phyloP scores from a whole-genome alignment of 306 rosid genomes.

The Vachellia collinsii region DNA sequence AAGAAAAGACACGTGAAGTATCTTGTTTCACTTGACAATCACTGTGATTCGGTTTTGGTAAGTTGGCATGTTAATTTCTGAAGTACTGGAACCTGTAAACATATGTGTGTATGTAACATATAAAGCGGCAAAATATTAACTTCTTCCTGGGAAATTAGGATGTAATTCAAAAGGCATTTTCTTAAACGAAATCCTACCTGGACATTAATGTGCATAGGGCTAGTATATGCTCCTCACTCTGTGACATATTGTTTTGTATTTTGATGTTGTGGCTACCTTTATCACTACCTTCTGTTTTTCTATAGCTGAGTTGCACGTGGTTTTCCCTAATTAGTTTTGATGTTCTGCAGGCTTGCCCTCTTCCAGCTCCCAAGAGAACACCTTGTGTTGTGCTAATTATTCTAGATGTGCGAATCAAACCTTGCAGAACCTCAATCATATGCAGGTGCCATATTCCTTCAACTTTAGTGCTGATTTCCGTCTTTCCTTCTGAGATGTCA shows the following conservation, averaged over 20 bases:
- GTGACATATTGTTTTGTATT: not conserved
- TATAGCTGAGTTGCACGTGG: not conserved
- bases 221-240: not conserved
- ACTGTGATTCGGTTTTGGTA: not conserved
- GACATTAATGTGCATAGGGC: not conserved
- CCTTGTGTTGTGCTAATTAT: constrained; percentile 27
- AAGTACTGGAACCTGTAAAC: not conserved
- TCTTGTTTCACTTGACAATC: constrained; percentile 6
- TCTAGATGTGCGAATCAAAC: constrained; percentile 81
- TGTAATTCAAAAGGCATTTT: not conserved
- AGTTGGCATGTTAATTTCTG: not conserved
- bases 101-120: not conserved
- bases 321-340: constrained; percentile 27
- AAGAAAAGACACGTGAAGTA: not conserved
- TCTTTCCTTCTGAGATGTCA: not conserved
- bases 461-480: constrained; percentile 4
- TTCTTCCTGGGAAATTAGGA: not conserved
- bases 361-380: constrained; percentile 82
- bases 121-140: not conserved
- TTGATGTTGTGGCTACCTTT: not conserved
- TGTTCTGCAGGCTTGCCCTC: constrained; percentile 89
- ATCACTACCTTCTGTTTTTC: constrained; percentile 3
- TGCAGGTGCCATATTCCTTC: constrained; percentile 63
- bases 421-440: constrained; percentile 70
- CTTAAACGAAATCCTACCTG: not conserved